Evolutionary conservation across 305 asterid genomes (phyloP), one percentile per base, ranked within the genome.

Genomic region (Fraxinus greggii): DNA sequence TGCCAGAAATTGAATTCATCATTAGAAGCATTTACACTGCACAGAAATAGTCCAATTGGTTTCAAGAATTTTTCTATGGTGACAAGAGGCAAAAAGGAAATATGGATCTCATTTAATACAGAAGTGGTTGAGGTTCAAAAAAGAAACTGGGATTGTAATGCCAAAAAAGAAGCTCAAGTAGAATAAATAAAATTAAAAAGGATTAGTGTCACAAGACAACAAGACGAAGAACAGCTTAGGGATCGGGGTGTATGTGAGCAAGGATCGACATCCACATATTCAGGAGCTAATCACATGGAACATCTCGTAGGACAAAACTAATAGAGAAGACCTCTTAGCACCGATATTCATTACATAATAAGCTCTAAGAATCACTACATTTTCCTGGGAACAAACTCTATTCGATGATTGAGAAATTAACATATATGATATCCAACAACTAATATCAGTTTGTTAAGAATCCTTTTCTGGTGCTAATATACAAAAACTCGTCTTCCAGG

Each of bases 1-100:
- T 95, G 82, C 75, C 86, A 90, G 79, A 86, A 82, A 84, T 72
- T 6, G 24, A 82, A 80, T 75, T 51, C 23, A 79, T 81, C 40
- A 70, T 79, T 59, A 84, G 10, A 76, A 45, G 36, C 48, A 28
- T 9, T 69, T 42, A 29, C 32, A 56, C 26, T 42, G 36, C 80
- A 78, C 80, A 67, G 31, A 72, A 69, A 72, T 12, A 75, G n/a
- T 26, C 7, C 38, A 61, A 72, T 45, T 59, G 78, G 48, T 69
- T 3, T 65, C 45, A 33, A 69, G 40, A 29, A 2, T 23, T 15
- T 31, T 38, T 36, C 70, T 33, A 67, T 23, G 75, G 80, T 48
- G 21, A 76, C 77, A 72, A 82, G 77, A 21, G 32, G 26, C 67
- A 72, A 63, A 32, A 76, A 76, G 54, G 79, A 70, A 19, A 51